Percentiles rank a stretch among this genome's conserved stretches.
These are phyloP conservation scores for Pleurotus pulmonarius DNA, from an alignment of 768 basidiomycete species.

Conservation along the genomic window DNA sequence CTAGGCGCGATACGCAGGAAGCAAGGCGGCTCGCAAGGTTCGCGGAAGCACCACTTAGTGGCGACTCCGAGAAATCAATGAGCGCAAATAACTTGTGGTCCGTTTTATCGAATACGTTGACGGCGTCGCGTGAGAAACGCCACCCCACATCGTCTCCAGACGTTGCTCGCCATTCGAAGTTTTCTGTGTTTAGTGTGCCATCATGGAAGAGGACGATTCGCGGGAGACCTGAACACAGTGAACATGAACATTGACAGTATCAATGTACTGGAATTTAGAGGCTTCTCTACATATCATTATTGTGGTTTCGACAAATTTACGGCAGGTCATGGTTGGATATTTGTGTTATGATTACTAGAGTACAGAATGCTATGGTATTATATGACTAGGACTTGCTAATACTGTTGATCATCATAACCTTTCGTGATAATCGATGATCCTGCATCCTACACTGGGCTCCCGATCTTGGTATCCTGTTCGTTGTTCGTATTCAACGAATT, in stretches of 20 bases:
- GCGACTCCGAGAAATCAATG: slow-evolving; percentile 59
- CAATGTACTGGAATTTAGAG: too few species aligned
- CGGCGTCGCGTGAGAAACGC: slow-evolving; percentile 41
- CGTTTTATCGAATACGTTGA: slow-evolving; percentile 60
- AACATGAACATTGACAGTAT: too few species aligned
- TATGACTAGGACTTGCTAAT: too few species aligned
- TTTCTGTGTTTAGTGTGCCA: background rate
- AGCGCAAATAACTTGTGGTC: slow-evolving; percentile 76
- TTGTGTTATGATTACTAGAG: too few species aligned
- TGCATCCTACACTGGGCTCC: too few species aligned
- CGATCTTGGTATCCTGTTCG: background rate
- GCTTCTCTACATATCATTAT: too few species aligned
- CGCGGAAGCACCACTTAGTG: slow-evolving; percentile 68
- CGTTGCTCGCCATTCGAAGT: background rate
- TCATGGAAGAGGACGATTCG: background rate
- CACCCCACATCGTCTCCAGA: too few species aligned
- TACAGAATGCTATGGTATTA: too few species aligned
- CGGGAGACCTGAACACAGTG: background rate
- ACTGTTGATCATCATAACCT: too few species aligned
- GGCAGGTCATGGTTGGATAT: too few species aligned
- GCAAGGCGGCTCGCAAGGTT: slow-evolving; percentile 68
- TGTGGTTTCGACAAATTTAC: too few species aligned
- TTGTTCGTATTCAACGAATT: background rate
- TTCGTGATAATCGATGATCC: too few species aligned
- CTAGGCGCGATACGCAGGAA: slow-evolving; percentile 83